Conservation (phyloP, 371 early-diverging fungal species). For the Mortierella sp. region DNA sequence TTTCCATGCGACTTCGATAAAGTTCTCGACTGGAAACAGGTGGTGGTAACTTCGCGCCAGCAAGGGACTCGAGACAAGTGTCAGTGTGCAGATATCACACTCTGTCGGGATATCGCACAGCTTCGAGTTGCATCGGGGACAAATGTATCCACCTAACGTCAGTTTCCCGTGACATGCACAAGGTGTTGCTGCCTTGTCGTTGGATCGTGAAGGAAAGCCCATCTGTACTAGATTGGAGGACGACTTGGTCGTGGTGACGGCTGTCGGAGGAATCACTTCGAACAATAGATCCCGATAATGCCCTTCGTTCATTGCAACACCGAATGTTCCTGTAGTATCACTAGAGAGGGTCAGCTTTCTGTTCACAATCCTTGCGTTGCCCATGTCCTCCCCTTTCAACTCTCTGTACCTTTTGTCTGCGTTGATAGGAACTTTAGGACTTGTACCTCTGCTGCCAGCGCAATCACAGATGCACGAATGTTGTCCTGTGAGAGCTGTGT, state of each 20-base stretch:
- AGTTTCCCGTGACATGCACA: slow-evolving; percentile 89
- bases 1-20: slow-evolving; percentile 65
- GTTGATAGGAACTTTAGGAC: slow-evolving; percentile 79
- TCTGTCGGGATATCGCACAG: slow-evolving; percentile 93
- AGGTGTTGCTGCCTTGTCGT: slow-evolving; percentile 70
- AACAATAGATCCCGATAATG: slow-evolving; percentile 84
- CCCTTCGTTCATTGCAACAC: slow-evolving; percentile 86
- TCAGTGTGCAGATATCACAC: slow-evolving; percentile 93
- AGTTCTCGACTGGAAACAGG: slow-evolving; percentile 89
- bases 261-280: slow-evolving; percentile 86
- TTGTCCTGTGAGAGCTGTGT: slow-evolving; percentile 69
- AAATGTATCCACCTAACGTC: slow-evolving; percentile 84
- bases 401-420: slow-evolving; percentile 79
- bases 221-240: slow-evolving; percentile 82
- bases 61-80: slow-evolving; percentile 92
- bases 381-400: too few species aligned
- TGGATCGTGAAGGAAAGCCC: slow-evolving; percentile 88
- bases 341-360: too few species aligned
- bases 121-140: slow-evolving; percentile 87
- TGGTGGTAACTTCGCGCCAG: slow-evolving; percentile 96
- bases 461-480: slow-evolving; percentile 88
- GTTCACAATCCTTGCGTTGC: too few species aligned
- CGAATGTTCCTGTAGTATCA: slow-evolving; percentile 81
- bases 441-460: slow-evolving; percentile 91
- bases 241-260: slow-evolving; percentile 66